Base-by-base conservation (phyloP, 2,329 filamentous ascomycete genomes). In the Amauroascus verrucosus region DNA sequence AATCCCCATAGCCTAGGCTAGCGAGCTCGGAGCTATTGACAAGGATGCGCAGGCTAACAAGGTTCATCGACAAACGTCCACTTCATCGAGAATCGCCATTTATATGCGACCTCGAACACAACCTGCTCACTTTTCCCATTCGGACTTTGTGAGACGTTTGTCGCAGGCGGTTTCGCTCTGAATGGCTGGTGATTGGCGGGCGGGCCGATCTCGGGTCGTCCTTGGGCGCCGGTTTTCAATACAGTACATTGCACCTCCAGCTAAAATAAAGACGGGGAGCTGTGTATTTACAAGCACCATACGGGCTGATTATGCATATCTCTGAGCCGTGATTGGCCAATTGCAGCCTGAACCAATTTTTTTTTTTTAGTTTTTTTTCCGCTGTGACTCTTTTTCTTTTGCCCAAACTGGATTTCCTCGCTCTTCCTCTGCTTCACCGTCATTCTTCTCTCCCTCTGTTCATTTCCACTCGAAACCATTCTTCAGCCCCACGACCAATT, bases 401-500 rank as follows among this genome's bases (percentile, higher is more conserved):
- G 22, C 26, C 22, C 20, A 45, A 45, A 6, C 4, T n/a, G 24
- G 41, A 20, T 18, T 46, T 32, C 20, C 18, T 43, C 40, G 40
- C 48, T 30, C 26, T 30, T 37, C 20, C 38, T 28, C 22, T 26
- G n/a, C 46, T 51, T 52, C 40, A 49, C 32, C 37, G 7, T 32
- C 37, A 9, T 35, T 24, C 16, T 46, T 28, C 22, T 43, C 35
- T 20, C 38, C 32, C 35, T 51, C 41, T 43, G 38, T 50, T 37
- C 41, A 20, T 30, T 44, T 35, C 51, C 62, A 57, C 54, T 59
- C 56, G 38, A 51, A 51, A 45, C 37, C 28, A 41, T 11, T n/a
- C n/a, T n/a, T n/a, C n/a, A n/a, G n/a, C n/a, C n/a, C n/a, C n/a
- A 5, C 59, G 22, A 26, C 14, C 41, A 24, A 49, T 51, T 38